phyloP scores from a whole-genome alignment of 129 eudicot species.

The Flaveria bidentis region DNA sequence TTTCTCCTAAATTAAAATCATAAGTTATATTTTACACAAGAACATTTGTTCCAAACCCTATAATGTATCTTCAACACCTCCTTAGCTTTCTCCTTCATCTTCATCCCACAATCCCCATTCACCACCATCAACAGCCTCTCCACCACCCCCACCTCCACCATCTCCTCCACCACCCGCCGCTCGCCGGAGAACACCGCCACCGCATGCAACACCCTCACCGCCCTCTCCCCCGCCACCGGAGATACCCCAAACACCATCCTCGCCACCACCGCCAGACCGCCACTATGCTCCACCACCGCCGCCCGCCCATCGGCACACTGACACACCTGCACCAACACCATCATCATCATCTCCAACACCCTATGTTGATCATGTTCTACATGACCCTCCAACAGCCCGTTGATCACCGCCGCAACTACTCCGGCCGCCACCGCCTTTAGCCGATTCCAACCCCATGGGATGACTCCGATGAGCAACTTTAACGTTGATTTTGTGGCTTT shows the following conservation, averaged over 20 bases:
- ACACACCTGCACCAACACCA: slow-evolving; percentile 27
- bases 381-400: slow-evolving; percentile 5
- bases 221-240: slow-evolving; percentile 31
- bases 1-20: background rate
- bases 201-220: slow-evolving; percentile 28
- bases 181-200: slow-evolving; percentile 32
- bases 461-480: slow-evolving; percentile 30
- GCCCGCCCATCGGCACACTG: slow-evolving; percentile 39
- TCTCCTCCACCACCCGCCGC: slow-evolving; percentile 32
- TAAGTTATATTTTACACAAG: slow-evolving; percentile 1
- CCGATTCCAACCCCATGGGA: slow-evolving; percentile 40
- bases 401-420: slow-evolving; percentile 10
- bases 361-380: slow-evolving; percentile 28
- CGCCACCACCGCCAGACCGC: slow-evolving; percentile 43
- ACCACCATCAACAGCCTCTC: slow-evolving; percentile 27
- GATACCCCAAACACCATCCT: slow-evolving; percentile 40
- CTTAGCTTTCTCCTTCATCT: slow-evolving; percentile 28
- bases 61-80: slow-evolving; percentile 27
- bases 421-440: slow-evolving; percentile 27
- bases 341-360: slow-evolving; percentile 9
- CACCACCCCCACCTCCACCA: slow-evolving; percentile 38
- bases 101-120: slow-evolving; percentile 27
- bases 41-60: slow-evolving; percentile 27
- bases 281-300: slow-evolving; percentile 35
- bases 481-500: slow-evolving; percentile 39